These are phyloP conservation scores for Bipolaris zeicola DNA, from an alignment of 2,329 filamentous ascomycete species.

Conservation along the genomic window DNA sequence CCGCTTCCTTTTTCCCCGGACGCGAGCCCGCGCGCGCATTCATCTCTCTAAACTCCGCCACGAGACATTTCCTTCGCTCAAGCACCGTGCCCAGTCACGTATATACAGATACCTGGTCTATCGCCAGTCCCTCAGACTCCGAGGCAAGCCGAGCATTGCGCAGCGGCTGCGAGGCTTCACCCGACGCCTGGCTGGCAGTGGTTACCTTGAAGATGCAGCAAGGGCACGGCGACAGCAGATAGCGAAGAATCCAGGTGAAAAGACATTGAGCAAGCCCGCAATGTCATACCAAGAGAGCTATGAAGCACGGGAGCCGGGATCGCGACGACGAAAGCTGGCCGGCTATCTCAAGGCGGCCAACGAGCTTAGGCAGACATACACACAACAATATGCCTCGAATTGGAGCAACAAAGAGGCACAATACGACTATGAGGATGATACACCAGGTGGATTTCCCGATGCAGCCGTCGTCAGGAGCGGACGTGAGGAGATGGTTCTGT, in stretches of 20 bases:
- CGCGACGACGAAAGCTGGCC: constrained; percentile 78
- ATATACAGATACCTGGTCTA: constrained; percentile 76
- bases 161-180: constrained; percentile 43
- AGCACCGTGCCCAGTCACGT: constrained; percentile 72
- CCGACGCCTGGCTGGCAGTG: constrained; percentile 34
- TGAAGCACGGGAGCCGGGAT: constrained; percentile 64
- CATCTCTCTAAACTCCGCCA: constrained; percentile 73
- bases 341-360: constrained; percentile 74
- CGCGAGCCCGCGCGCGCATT: constrained; percentile 66
- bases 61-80: constrained; percentile 73
- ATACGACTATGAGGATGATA: constrained; percentile 54
- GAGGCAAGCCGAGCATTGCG: constrained; percentile 33
- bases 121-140: constrained; percentile 56
- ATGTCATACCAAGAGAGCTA: constrained; percentile 46
- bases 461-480: constrained; percentile 79
- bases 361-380: constrained; percentile 71
- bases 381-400: constrained; percentile 58
- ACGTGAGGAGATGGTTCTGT: constrained; percentile 90
- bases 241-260: constrained; percentile 26
- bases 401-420: constrained; percentile 54
- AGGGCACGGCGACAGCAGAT: constrained; percentile 39
- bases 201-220: constrained; percentile 43
- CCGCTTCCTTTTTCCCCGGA: constrained; percentile 72
- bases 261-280: constrained; percentile 30
- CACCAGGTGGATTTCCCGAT: constrained; percentile 81